Conservation (phyloP, 2,329 filamentous ascomycete genomes). For the Pseudocercospora fuligena region DNA sequence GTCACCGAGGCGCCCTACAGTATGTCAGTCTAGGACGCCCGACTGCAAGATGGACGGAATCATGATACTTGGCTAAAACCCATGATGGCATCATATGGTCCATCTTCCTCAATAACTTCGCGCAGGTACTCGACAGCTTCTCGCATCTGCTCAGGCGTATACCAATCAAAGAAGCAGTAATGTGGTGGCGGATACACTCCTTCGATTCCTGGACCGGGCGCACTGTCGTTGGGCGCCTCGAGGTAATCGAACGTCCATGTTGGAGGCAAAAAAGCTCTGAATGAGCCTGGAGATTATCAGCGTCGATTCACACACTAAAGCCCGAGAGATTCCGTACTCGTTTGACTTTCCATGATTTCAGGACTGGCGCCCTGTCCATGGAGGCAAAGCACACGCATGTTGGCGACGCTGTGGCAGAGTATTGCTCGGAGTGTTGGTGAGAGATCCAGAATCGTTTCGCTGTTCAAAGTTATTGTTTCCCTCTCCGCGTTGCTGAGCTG, state of each 20-base stretch:
- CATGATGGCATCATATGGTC: constrained; percentile 16
- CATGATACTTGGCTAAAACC: constrained; percentile 8
- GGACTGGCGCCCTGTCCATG: constrained; percentile 13
- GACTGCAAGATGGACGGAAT: background rate
- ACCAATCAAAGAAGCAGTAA: constrained; percentile 11
- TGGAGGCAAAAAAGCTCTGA: constrained; percentile 5
- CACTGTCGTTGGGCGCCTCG: constrained; percentile 9
- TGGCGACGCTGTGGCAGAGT: background rate
- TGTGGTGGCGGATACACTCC: constrained; percentile 13
- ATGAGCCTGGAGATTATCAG: background rate
- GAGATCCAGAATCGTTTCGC: background rate
- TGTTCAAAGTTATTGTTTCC: background rate
- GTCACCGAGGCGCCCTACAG: background rate
- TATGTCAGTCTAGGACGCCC: background rate
- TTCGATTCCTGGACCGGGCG: constrained; percentile 8
- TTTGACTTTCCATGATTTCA: background rate
- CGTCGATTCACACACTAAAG: background rate
- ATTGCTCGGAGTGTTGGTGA: background rate
- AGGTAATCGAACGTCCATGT: constrained; percentile 13
- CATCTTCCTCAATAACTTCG: constrained; percentile 14
- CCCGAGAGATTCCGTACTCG: background rate
- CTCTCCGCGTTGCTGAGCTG: background rate
- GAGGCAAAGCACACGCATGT: constrained; percentile 18
- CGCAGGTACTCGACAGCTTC: constrained; percentile 13
- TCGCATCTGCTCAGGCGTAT: constrained; percentile 6